Conservation (phyloP, 2,329 filamentous ascomycete genomes). For the Alternaria incomplexa region DNA sequence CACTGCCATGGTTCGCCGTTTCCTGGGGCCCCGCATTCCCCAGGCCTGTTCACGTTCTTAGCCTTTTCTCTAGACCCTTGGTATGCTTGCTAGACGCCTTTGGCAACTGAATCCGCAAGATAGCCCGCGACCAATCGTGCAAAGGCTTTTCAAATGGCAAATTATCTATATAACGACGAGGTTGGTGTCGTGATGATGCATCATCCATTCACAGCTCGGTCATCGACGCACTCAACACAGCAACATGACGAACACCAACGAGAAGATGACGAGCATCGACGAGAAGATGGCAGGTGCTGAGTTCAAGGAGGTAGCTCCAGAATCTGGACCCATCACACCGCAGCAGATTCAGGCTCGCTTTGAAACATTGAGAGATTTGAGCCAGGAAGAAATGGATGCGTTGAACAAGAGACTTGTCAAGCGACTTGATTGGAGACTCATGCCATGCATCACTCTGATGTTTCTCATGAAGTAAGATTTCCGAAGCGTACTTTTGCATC, state of each 20-base stretch:
- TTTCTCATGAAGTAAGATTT: constrained; percentile 36
- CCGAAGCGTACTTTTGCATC: background rate
- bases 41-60: background rate
- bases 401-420: constrained; percentile 38
- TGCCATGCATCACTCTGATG: constrained; percentile 41
- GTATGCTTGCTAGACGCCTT: background rate
- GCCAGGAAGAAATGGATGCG: constrained; percentile 31
- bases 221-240: background rate
- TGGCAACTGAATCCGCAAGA: background rate
- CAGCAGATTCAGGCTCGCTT: constrained; percentile 37
- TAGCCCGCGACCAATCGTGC: background rate
- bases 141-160: background rate
- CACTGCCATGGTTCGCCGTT: constrained; percentile 12
- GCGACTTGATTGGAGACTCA: constrained; percentile 37
- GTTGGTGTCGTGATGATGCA: background rate
- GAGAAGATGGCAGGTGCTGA: constrained; percentile 23
- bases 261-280: background rate
- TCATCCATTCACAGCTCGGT: background rate
- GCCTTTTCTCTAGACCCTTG: background rate
- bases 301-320: constrained; percentile 21
- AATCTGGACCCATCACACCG: constrained; percentile 24
- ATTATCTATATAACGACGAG: background rate
- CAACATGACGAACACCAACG: constrained; percentile 18
- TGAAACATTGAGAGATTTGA: constrained; percentile 30
- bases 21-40: constrained; percentile 25